Evolutionary conservation across 1,284 basidiomycete species (phyloP), one percentile per base, ranked within the genome.

Genomic region (Naganishia liquefaciens): DNA sequence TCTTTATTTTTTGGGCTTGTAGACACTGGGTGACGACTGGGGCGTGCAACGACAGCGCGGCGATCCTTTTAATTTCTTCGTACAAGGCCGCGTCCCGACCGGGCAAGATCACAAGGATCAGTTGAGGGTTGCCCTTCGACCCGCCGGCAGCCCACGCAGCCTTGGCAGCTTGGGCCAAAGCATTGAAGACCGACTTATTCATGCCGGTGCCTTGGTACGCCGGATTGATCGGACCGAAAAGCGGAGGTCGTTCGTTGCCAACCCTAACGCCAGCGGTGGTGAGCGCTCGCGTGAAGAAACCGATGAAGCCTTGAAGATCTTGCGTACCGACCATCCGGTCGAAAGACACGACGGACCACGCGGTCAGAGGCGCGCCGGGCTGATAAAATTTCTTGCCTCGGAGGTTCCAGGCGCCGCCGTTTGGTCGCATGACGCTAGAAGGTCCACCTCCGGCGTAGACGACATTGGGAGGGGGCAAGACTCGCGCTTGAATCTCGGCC

Each of bases 31-130:
- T 79, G 0, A 74, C 67, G 42, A 78, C 70, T 30, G 75, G 64
- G 17, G 30, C 60, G 19, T 73, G 75, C 52, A 39, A n/a, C 33
- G 21, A 73, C 71, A 60, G 65, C 63, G 79, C 77, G 0, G 78
- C 74, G 27, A 69, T 68, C 33, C 71, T 72, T 74, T 82, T 82
- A 77, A 82, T 76, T 10, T 65, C 58, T 69, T 81, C 80, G 70
- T 82, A 82, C 15, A 78, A 19, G 3, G 57, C 30, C 39, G 66
- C 74, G 67, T 51, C 74, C 72, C 63, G 70, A 66, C 64, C 77
- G 55, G 74, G 81, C 9, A 78, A 70, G 49, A 78, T 70, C 63
- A 73, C 68, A 65, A 74, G 71, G 57, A 80, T 73, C 28, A 80
- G 69, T 69, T 80, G 79, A 4, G 77, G 78, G 9, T 69, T 57